Base-by-base conservation (phyloP, 352 stramenopile genomes). In the Pythium pyrilobum region DNA sequence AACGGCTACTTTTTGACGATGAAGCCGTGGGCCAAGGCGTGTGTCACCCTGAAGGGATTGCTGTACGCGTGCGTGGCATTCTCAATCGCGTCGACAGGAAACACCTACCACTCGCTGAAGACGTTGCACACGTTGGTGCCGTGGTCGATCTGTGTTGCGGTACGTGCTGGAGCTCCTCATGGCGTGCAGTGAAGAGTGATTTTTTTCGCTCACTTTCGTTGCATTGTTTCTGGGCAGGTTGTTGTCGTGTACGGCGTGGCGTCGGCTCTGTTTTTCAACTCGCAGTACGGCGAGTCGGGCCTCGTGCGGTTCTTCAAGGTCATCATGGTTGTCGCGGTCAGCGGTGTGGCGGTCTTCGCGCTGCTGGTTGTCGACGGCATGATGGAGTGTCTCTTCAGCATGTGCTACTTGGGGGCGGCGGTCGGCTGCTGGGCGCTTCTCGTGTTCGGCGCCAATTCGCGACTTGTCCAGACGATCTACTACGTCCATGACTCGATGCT, bases 401-500 rank as follows among this genome's bases (percentile, higher is more conserved):
- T 89, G 28, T 97, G 97, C 71, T 98, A 97, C 65, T 55, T 84
- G 18, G 66, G 77, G 24, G 88, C 86, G 24, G 89, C 81, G 7
- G 57, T 93, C 23, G 68, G 60, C 2, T 71, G 61, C 32, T 77
- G 68, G 68, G 82, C 67, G 39, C 67, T 89, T 56, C 20, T 96
- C 12, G 67, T 86, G 24, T 78, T 96, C 20, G 64, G 96, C 15
- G 74, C 65, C 41, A 88, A 85, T 64, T 71, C 84, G 52, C 72
- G 81, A 40, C 64, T 92, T 47, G 81, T 96, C 42, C 92, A 92
- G 43, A 69, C 75, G 45, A 79, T 95, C 37, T 97, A 97, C 71
- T 85, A 85, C 47, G 52, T 95, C 40, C 88, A 98, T 66, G 92
- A 98, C 65, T 59, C 95, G 38, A 63, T 97, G 18, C 78, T 96